Percentiles rank a stretch among this genome's conserved stretches.
phyloP scores from a whole-genome alignment of 768 basidiomycete species.

The Strobilomyces dryophilus region DNA sequence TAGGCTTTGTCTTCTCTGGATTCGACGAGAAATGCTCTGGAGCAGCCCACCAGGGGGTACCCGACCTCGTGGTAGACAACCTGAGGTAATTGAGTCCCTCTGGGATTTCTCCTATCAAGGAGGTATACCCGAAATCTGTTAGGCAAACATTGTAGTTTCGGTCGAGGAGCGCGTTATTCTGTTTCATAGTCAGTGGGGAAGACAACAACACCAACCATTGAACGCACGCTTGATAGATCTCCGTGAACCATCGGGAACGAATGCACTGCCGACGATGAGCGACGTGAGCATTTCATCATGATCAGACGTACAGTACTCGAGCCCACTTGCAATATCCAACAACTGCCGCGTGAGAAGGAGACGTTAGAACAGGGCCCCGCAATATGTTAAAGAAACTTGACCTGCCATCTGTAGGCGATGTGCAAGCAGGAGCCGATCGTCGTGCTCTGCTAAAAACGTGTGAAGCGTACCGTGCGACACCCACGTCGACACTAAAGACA shows the following conservation, averaged over 20 bases:
- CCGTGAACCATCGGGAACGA: slow-evolving; percentile 9
- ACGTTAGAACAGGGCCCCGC: too few species aligned
- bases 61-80: slow-evolving; percentile 27
- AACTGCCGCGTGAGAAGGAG: too few species aligned
- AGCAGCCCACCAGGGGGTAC: slow-evolving; percentile 43
- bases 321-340: background rate
- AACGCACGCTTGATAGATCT: slow-evolving; percentile 9
- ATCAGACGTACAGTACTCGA: background rate
- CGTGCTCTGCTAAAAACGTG: background rate
- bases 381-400: background rate
- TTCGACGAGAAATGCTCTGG: slow-evolving; percentile 24
- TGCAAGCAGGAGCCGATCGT: background rate
- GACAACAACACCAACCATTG: background rate
- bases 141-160: background rate
- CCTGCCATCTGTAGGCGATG: slow-evolving; percentile 8
- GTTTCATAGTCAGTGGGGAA: background rate
- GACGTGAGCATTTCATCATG: background rate
- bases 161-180: slow-evolving; percentile 6
- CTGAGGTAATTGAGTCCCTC: background rate
- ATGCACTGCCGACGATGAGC: slow-evolving; percentile 7
- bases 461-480: slow-evolving; percentile 1
- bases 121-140: background rate
- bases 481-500: slow-evolving; percentile 2
- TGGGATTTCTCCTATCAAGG: background rate
- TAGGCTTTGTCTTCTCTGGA: background rate